Evolutionary conservation across 1,139 yeast species (phyloP), one percentile per base, ranked within the genome.

Genomic region (Geotrichum cucujoidarum): DNA sequence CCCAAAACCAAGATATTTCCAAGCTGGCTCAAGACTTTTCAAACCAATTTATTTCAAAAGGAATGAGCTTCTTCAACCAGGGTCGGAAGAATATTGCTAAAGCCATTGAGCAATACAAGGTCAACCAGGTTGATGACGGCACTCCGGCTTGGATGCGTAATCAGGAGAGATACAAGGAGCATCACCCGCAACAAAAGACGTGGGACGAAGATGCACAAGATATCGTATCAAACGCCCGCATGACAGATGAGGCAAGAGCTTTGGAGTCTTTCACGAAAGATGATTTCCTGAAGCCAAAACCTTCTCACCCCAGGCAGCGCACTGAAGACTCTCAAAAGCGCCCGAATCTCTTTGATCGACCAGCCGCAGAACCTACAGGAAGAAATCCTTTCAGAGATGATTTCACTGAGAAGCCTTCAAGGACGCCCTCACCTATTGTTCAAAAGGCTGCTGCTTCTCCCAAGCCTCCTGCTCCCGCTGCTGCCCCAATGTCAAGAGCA

Each of bases 131-230:
- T n/a, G 63, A 63, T 43, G 73, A 73, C 48, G 76, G 76, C 14
- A 67, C 75, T 52, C 95, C 95, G 0, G 80, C 83, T 2, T 87
- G 95, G 95, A 83, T 87, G 92, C 74, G 72, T 67, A 40, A 71
- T 61, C 58, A 75, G 78, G 60, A 77, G 33, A 48, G 51, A 49
- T 37, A 57, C 43, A 48, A 36, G 38, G 39, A 53, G 24, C 27
- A 43, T 7, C 46, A 47, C 13, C 47, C 37, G 17, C n/a, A 29
- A 11, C 41, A 35, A 47, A 34, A 29, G 18, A 44, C 34, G 2
- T 48, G 51, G 48, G 57, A 53, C 40, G 54, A 49, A 10, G 61
- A 55, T 32, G 57, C 53, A 2, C 40, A 50, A 8, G 53, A 49
- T 22, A 40, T 55, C 11, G 45, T 42, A 37, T 39, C 25, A 4